phyloP scores from a whole-genome alignment of 352 stramenopile genomes.

The Phytopythium delawarense region DNA sequence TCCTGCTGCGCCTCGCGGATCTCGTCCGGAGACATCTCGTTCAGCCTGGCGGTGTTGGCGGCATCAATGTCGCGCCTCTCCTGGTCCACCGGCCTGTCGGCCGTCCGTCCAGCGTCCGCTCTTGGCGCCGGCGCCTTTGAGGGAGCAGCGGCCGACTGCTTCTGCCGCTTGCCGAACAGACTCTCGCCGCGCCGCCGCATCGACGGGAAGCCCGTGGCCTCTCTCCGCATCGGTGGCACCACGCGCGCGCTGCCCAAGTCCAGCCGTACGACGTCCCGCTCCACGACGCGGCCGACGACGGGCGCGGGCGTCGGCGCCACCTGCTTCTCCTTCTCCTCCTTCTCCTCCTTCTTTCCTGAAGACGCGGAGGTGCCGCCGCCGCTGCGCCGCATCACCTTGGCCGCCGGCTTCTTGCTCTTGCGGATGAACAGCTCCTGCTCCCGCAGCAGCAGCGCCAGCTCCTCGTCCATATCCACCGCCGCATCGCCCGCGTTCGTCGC shows the following conservation, averaged over 20 bases:
- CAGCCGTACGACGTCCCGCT: slow-evolving; percentile 48
- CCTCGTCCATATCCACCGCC: slow-evolving; percentile 62
- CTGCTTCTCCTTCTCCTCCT: slow-evolving; percentile 3
- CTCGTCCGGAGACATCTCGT: slow-evolving; percentile 62
- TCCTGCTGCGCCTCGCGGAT: slow-evolving; percentile 72
- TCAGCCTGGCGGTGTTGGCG: slow-evolving; percentile 45
- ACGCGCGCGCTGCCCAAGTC: slow-evolving; percentile 32
- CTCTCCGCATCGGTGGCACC: slow-evolving; percentile 11
- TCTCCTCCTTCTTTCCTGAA: not conserved
- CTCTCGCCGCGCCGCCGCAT: slow-evolving; percentile 53
- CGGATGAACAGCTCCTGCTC: slow-evolving; percentile 80
- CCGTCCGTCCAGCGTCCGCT: not conserved
- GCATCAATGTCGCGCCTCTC: slow-evolving; percentile 56
- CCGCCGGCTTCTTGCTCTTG: slow-evolving; percentile 47
- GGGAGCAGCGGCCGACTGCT: not conserved
- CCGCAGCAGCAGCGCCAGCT: slow-evolving; percentile 71
- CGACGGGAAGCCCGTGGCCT: slow-evolving; percentile 56
- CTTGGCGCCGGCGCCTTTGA: slow-evolving; percentile 6
- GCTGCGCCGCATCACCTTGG: slow-evolving; percentile 45
- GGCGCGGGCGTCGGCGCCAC: slow-evolving; percentile 18
- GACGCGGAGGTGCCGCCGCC: not conserved
- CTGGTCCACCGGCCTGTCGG: slow-evolving; percentile 14
- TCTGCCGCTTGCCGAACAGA: slow-evolving; percentile 60
- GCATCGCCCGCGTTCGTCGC: not conserved
- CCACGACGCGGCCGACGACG: slow-evolving; percentile 55